Percentiles rank a stretch among this genome's conserved stretches.
Evolutionary conservation across 495 filamentous ascomycete species (phyloP).

Genomic region (Chaetomium tenue): DNA sequence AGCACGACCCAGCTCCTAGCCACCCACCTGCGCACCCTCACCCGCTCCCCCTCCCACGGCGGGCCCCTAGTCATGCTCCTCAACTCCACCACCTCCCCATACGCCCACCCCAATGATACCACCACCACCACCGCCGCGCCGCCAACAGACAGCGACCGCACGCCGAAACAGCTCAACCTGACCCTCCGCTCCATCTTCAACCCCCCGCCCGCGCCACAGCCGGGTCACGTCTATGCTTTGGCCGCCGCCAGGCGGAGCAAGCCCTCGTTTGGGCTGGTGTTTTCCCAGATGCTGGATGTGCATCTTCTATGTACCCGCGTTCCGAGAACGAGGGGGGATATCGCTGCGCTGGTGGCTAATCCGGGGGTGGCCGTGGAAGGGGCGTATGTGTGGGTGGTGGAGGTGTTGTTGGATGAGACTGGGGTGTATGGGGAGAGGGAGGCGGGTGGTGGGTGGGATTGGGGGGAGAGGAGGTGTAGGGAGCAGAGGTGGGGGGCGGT

Average conservation of each 20-base stretch:
- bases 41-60: slow-evolving; percentile 23
- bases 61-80: slow-evolving; percentile 44
- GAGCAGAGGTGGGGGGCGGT: slow-evolving; percentile 49
- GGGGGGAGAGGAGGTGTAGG: slow-evolving; percentile 29
- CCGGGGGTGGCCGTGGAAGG: slow-evolving; percentile 7
- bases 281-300: slow-evolving; percentile 45
- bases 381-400: slow-evolving; percentile 39
- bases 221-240: not conserved
- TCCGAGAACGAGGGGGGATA: slow-evolving; percentile 33
- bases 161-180: not conserved
- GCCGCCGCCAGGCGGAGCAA: slow-evolving; percentile 27
- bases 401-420: slow-evolving; percentile 47
- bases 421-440: slow-evolving; percentile 31
- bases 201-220: slow-evolving; percentile 6
- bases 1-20: slow-evolving; percentile 36
- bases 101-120: not conserved
- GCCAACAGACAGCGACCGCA: not conserved
- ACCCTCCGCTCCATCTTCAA: slow-evolving; percentile 45
- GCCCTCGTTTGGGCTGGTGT: slow-evolving; percentile 46
- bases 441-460: slow-evolving; percentile 9
- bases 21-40: slow-evolving; percentile 35
- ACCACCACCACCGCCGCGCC: not conserved
- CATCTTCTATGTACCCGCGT: slow-evolving; percentile 45
- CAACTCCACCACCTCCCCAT: slow-evolving; percentile 37
- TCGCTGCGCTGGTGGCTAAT: slow-evolving; percentile 16